These are phyloP conservation scores for Ogataea angusta DNA, from an alignment of 805 yeast genomes.

Conservation along the genomic window DNA sequence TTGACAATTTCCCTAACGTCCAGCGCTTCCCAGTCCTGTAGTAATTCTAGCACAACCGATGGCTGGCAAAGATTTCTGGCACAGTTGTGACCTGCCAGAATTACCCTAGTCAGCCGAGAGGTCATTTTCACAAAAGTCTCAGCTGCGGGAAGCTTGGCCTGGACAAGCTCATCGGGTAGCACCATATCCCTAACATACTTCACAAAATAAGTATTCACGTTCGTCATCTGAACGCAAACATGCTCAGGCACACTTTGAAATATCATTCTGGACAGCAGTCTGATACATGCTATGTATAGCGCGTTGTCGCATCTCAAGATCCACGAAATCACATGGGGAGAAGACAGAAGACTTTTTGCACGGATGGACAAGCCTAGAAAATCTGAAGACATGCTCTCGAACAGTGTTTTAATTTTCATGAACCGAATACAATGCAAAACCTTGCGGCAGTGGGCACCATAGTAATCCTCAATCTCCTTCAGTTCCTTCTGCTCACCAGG, in stretches of 20 bases:
- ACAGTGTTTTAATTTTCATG: constrained; percentile 62
- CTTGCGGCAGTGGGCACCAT: constrained; percentile 60
- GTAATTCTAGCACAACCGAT: constrained; percentile 8
- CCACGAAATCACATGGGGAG: constrained; percentile 55
- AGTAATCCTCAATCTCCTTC: constrained; percentile 46
- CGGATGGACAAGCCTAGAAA: constrained; percentile 56
- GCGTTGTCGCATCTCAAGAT: constrained; percentile 61
- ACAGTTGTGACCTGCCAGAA: constrained; percentile 22
- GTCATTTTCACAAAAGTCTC: constrained; percentile 19
- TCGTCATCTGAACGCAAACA: constrained; percentile 51
- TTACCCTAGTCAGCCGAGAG: constrained; percentile 22
- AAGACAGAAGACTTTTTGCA: constrained; percentile 53
- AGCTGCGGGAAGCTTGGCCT: constrained; percentile 53
- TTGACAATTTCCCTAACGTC: constrained; percentile 24
- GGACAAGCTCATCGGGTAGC: constrained; percentile 48
- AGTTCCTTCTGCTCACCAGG: constrained; percentile 10
- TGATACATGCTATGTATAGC: constrained; percentile 53
- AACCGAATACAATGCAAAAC: constrained; percentile 64
- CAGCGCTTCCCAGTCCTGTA: constrained; percentile 40
- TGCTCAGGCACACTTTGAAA: constrained; percentile 57
- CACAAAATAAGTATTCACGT: constrained; percentile 48
- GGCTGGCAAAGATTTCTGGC: constrained; percentile 54
- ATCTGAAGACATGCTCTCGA: constrained; percentile 51
- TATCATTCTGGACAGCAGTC: constrained; percentile 59
- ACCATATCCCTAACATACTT: constrained; percentile 41